Base-by-base conservation (phyloP, 306 rosid species). In the Adenanthera pavonina region DNA sequence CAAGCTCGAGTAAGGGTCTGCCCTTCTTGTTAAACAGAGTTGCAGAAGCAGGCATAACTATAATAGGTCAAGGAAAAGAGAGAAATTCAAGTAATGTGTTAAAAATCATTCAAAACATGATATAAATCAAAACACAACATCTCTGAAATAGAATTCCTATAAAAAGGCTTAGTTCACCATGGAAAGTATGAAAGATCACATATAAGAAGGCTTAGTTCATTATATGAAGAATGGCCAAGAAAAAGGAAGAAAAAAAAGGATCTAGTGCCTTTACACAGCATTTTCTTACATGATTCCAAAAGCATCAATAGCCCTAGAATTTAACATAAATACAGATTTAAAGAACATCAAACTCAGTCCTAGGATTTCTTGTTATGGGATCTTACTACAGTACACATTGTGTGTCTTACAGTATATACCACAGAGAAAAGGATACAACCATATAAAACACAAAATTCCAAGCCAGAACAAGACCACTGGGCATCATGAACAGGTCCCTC, bases 401-500 rank as follows among this genome's bases (percentile, higher is more conserved):
- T 43, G 43, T 60, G 59, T 69, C 57, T 68, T 43, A 73, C 30
- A 16, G 60, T 47, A 73, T 20, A 65, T 74, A 41, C 35, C 70
- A 60, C 67, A 60, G 15, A 78, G 59, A 54, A 82, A 86, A 92
- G 99, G 99, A 95, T 95, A 95, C 99, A 95, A 15, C 97, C 99
- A 87, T 95, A 95, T 78, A 93, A 92, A 83, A 92, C 99, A 44
- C 95, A 91, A 48, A 95, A 95, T 85, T 93, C 93, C 78, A 89
- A 83, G 76, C 97, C 99, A 66, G 97, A 86, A 75, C 75, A 62
- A 64, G 99, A 85, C 99, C 99, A 95, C 78, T 89, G 97, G 85
- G 94, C 95, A 86, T 95, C 97, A 85, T 95, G 99, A 82, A 95
- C 88, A 49, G 97, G 99, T 48, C 97, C 99, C 34, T 93, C 99